These are phyloP conservation scores for Naganishia friedmannii DNA, from an alignment of 768 basidiomycete genomes.

Conservation along the genomic window DNA sequence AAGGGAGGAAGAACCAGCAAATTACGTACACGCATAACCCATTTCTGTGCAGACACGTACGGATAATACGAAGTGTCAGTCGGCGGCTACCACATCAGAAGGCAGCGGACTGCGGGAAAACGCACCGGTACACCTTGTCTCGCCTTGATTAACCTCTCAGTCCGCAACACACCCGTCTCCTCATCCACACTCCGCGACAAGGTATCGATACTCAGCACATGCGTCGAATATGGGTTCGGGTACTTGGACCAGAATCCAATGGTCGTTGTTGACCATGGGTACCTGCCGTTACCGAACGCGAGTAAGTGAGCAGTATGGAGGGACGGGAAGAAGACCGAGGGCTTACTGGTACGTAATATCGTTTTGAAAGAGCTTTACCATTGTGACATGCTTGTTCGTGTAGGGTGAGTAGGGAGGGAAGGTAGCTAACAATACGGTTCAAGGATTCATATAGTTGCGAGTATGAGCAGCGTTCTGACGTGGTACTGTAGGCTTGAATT, in stretches of 20 bases:
- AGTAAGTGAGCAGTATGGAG: neutral
- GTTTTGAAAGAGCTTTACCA: conserved; percentile 35
- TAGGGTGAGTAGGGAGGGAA: neutral
- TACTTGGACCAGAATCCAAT: conserved; percentile 95
- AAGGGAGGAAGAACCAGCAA: neutral
- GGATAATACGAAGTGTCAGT: too few relatives aligned
- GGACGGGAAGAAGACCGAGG: neutral
- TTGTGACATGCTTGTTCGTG: neutral
- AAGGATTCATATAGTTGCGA: too few relatives aligned
- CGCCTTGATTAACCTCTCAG: conserved; percentile 81
- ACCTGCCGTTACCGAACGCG: neutral
- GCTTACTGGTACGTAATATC: conserved; percentile 29
- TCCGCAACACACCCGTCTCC: conserved; percentile 80
- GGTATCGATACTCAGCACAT: conserved; percentile 56
- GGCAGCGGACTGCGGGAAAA: conserved; percentile 4
- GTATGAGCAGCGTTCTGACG: too few relatives aligned
- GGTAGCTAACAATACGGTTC: too few relatives aligned
- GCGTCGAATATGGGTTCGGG: conserved; percentile 65
- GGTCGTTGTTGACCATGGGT: conserved; percentile 85
- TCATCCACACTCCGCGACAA: conserved; percentile 76
- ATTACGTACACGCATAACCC: conserved; percentile 84
- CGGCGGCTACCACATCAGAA: too few relatives aligned
- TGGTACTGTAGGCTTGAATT: too few relatives aligned
- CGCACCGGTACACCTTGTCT: conserved; percentile 77
- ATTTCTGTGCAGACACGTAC: too few relatives aligned